Conservation (phyloP, 192 early-diverging fungal genomes). For the Lobosporangium transversale region DNA sequence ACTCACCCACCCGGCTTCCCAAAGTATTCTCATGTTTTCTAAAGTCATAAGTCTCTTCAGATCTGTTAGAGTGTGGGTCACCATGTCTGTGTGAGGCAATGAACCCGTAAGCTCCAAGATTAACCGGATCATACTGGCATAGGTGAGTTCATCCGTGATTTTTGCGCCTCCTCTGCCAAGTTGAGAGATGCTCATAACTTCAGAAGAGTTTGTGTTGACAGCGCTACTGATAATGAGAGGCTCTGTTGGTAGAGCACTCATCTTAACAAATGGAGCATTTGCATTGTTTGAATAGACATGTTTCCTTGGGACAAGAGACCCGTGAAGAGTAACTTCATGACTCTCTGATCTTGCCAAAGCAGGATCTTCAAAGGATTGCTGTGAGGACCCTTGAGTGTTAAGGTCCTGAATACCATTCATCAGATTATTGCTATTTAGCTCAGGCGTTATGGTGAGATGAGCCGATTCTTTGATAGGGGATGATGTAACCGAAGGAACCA, state of each 20-base stretch:
- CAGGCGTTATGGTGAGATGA: background rate
- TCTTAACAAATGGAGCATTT: conserved; percentile 35
- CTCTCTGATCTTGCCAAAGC: background rate
- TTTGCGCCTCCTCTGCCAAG: conserved; percentile 30
- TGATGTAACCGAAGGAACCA: conserved; percentile 1
- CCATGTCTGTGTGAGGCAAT: conserved; percentile 44
- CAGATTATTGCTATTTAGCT: background rate
- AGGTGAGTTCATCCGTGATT: conserved; percentile 52
- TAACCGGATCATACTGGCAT: conserved; percentile 46
- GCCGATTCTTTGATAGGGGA: background rate
- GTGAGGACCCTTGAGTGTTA: background rate
- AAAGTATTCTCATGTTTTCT: conserved; percentile 53
- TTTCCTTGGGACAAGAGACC: conserved; percentile 6
- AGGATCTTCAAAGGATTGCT: background rate
- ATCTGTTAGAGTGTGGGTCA: conserved; percentile 51
- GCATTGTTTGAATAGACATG: conserved; percentile 16
- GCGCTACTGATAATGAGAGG: conserved; percentile 15
- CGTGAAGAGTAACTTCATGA: background rate
- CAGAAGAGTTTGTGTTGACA: background rate
- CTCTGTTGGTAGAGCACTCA: conserved; percentile 26
- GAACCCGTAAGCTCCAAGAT: conserved; percentile 50
- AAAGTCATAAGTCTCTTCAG: conserved; percentile 53
- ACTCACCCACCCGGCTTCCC: conserved; percentile 54
- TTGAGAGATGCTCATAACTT: background rate
- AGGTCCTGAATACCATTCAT: background rate